A percentile compares a stretch with the other conserved stretches of the same genome.
Evolutionary conservation across 228 moss, liverwort and hornwort species (phyloP).

Genomic region (Sphagnum fallax): DNA sequence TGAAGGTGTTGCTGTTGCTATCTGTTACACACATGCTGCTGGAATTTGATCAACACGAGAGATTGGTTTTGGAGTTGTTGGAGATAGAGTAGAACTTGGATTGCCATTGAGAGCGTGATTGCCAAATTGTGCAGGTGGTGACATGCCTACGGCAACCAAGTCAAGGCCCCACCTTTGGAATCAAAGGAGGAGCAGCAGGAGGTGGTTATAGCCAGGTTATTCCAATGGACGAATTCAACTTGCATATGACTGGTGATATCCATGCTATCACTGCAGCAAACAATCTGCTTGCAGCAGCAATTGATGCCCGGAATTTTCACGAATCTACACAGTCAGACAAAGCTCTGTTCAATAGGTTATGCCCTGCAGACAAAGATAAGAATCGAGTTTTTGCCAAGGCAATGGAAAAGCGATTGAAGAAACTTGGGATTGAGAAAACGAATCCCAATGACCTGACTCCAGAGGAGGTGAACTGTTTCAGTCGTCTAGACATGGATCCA

Average conservation of each 20-base stretch:
- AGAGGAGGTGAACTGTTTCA: constrained; percentile 66
- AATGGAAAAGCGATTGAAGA: constrained; percentile 86
- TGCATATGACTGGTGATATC: constrained; percentile 94
- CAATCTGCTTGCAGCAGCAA: constrained; percentile 90
- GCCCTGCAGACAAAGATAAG: constrained; percentile 82
- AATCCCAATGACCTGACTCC: constrained; percentile 60
- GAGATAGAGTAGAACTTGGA: too few relatives aligned
- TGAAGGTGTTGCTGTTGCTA: too few relatives aligned
- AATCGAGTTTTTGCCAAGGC: constrained; percentile 62
- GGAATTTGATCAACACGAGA: too few relatives aligned
- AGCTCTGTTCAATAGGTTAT: constrained; percentile 71
- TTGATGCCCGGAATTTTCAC: constrained; percentile 93
- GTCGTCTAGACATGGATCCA: constrained; percentile 78
- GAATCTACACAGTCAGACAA: constrained; percentile 92
- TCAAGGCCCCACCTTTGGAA: constrained; percentile 96
- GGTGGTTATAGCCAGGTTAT: constrained; percentile 99
- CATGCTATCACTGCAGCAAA: constrained; percentile 97
- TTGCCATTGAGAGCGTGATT: too few relatives aligned
- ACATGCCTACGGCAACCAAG: constrained; percentile 95
- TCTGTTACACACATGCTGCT: too few relatives aligned
- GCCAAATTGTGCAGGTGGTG: constrained; percentile 49
- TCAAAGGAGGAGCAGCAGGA: constrained; percentile 98
- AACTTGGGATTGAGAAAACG: constrained; percentile 74
- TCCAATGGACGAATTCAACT: constrained; percentile 98
- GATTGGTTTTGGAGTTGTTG: too few relatives aligned